These are phyloP conservation scores for Daldinia loculata DNA, from an alignment of 495 filamentous ascomycete species.

Conservation along the genomic window DNA sequence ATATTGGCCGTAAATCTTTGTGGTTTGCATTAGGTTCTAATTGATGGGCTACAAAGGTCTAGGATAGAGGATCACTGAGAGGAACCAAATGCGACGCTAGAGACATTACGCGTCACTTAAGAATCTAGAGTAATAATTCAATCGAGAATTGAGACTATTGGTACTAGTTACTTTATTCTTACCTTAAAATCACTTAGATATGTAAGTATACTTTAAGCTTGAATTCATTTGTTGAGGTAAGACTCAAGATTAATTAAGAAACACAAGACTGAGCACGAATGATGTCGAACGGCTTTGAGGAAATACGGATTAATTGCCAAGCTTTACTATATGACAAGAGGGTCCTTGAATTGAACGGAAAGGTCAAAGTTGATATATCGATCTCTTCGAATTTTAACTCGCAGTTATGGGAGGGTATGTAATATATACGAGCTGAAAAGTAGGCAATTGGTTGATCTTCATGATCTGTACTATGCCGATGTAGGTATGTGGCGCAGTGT, in stretches of 20 bases:
- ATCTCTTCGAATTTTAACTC: background rate
- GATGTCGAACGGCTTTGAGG: no score
- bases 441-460: background rate
- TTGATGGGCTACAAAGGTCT: background rate
- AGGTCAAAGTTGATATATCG: background rate
- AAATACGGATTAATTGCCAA: no score
- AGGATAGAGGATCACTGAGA: background rate
- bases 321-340: no score
- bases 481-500: background rate
- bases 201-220: background rate
- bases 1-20: background rate
- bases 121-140: background rate
- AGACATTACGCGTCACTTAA: slow-evolving; percentile 3
- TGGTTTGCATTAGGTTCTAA: slow-evolving; percentile 3
- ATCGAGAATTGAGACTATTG: background rate
- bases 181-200: background rate
- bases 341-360: no score
- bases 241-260: background rate
- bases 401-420: background rate
- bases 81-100: background rate
- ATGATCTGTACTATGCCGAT: background rate
- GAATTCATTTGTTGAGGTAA: background rate
- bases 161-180: background rate
- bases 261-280: background rate
- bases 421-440: background rate